phyloP scores from a whole-genome alignment of 2,329 filamentous ascomycete species.

The Fusarium camptoceras region DNA sequence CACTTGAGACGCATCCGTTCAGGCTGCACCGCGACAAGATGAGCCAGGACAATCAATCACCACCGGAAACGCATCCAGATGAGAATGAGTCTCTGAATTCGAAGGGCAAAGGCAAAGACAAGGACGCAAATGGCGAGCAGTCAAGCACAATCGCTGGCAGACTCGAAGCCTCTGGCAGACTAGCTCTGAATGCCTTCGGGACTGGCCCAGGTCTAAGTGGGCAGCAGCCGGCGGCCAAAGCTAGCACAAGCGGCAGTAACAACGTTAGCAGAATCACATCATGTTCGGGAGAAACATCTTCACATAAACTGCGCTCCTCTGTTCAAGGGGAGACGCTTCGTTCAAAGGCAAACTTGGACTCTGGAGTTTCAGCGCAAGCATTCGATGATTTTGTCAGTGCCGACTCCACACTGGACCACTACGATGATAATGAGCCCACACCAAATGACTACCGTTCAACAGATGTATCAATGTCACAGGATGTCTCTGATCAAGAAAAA shows the following conservation, averaged over 20 bases:
- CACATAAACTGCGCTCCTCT: slow-evolving; percentile 33
- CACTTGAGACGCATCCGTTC: background rate
- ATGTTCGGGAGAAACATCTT: slow-evolving; percentile 39
- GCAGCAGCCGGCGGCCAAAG: slow-evolving; percentile 38
- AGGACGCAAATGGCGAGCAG: slow-evolving; percentile 29
- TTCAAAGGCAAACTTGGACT: slow-evolving; percentile 23
- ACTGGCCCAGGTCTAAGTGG: slow-evolving; percentile 32
- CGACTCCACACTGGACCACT: slow-evolving; percentile 23
- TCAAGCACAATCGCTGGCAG: slow-evolving; percentile 37
- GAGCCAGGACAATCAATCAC: slow-evolving; percentile 21
- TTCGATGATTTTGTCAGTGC: slow-evolving; percentile 43
- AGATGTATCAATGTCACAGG: background rate
- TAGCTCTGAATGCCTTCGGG: slow-evolving; percentile 45
- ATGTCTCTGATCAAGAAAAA: slow-evolving; percentile 42
- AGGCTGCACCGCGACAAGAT: slow-evolving; percentile 23
- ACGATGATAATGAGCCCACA: slow-evolving; percentile 7
- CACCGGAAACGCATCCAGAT: background rate
- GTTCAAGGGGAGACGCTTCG: slow-evolving; percentile 32
- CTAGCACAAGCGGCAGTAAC: slow-evolving; percentile 21
- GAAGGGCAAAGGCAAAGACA: slow-evolving; percentile 38
- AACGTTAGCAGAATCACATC: slow-evolving; percentile 26
- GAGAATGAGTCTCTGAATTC: slow-evolving; percentile 8
- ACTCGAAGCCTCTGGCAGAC: slow-evolving; percentile 45
- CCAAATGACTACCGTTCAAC: background rate
- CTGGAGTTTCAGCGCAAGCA: slow-evolving; percentile 51